These are phyloP conservation scores for Amanita exitialis DNA, from an alignment of 768 basidiomycete genomes.

Conservation along the genomic window DNA sequence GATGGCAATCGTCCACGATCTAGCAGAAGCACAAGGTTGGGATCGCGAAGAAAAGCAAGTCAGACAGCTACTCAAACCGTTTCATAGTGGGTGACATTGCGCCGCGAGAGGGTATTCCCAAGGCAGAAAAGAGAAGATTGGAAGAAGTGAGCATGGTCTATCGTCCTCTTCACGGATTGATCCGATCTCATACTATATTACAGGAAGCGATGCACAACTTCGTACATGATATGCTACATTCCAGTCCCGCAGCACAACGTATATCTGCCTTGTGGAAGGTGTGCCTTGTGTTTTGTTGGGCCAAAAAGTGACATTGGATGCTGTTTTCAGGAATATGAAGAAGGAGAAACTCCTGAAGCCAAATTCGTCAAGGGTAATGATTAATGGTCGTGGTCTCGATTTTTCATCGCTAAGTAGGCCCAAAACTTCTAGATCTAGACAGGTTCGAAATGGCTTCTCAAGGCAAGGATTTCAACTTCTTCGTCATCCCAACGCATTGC, in stretches of 20 bases:
- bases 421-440: slow-evolving; percentile 53
- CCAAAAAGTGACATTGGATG: not conserved
- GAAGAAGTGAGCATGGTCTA: slow-evolving; percentile 45
- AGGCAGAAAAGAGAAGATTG: slow-evolving; percentile 66
- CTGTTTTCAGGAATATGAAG: slow-evolving; percentile 75
- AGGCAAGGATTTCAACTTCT: slow-evolving; percentile 28
- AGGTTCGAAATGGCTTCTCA: slow-evolving; percentile 84
- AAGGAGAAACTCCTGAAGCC: slow-evolving; percentile 60
- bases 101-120: slow-evolving; percentile 78
- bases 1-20: slow-evolving; percentile 89
- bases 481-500: not conserved
- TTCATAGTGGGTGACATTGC: slow-evolving; percentile 83
- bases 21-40: slow-evolving; percentile 88
- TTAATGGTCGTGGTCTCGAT: not conserved
- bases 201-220: slow-evolving; percentile 91
- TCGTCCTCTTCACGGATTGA: not conserved
- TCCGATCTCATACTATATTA: not conserved
- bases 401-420: not conserved
- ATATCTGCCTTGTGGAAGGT: slow-evolving; percentile 71
- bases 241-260: slow-evolving; percentile 53
- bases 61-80: not conserved
- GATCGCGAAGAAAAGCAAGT: not conserved
- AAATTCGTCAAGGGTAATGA: slow-evolving; percentile 75
- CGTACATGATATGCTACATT: slow-evolving; percentile 80
- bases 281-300: slow-evolving; percentile 9